Percentiles rank a stretch among this genome's conserved stretches.
phyloP scores from a whole-genome alignment of 768 basidiomycete species.

The Termitomyces sp. region DNA sequence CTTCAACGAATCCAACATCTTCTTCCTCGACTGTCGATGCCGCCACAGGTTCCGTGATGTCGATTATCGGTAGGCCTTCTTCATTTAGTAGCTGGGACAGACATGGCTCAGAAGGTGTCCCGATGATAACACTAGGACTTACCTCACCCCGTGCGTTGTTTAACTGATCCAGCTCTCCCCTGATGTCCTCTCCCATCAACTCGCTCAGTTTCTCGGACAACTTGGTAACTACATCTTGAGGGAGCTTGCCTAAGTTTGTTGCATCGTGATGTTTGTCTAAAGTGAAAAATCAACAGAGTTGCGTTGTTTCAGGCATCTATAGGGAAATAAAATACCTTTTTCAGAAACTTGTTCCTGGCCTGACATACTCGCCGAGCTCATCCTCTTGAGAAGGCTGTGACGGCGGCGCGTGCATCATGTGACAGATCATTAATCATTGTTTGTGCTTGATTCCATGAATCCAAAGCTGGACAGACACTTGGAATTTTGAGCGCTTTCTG shows the following conservation, averaged over 20 bases:
- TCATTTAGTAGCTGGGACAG: conserved; percentile 58
- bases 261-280: conserved; percentile 25
- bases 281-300: not conserved
- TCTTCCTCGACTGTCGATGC: conserved; percentile 12
- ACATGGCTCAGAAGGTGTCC: conserved; percentile 15
- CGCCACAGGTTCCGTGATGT: conserved; percentile 59
- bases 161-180: conserved; percentile 24
- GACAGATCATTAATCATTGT: not conserved
- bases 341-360: not conserved
- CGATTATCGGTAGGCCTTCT: conserved; percentile 76
- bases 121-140: conserved; percentile 22
- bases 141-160: conserved; percentile 63
- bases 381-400: not conserved
- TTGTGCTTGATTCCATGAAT: not conserved
- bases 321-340: not conserved
- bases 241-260: conserved; percentile 25
- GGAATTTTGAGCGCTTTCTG: not conserved
- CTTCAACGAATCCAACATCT: conserved; percentile 23
- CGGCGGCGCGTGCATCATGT: not conserved
- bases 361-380: not conserved
- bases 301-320: not conserved
- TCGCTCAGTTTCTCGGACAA: conserved; percentile 58
- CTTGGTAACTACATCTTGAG: conserved; percentile 43
- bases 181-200: conserved; percentile 42
- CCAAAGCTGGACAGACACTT: not conserved